Base-by-base conservation (phyloP, 1,139 yeast species). In the Debaryomyces udenii region DNA sequence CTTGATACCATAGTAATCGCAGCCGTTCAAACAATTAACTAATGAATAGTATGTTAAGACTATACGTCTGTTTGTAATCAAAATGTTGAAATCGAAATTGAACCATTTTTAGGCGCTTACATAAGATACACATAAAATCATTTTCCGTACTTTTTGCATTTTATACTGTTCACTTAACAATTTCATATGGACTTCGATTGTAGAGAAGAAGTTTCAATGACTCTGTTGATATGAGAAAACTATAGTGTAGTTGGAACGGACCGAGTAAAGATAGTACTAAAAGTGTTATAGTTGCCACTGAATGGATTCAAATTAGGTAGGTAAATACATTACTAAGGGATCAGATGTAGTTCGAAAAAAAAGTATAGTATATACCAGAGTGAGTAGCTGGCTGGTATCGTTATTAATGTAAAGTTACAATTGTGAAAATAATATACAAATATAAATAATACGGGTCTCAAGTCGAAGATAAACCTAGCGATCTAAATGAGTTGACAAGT, bases 401-500 rank as follows among this genome's bases (percentile, higher is more conserved):
- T n/a, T 6, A 26, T 26, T 26, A 26, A 26, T 26, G 14, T 4
- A 6, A 13, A 20, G 7, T 20, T 20, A 20, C 22, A 20, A 20
- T n/a, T n/a, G n/a, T n/a, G n/a, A 7, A 20, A 20, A 6, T 28
- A 15, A 6, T 16, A n/a, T 11, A 34, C 34, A 31, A 31, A 17
- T 9, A 26, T 26, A 26, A 26, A 26, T 26, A 26, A 10, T 6
- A 11, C 16, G 22, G 27, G 16, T 13, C 6, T 29, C 28, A 31
- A 9, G 36, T 30, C 15, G 44, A 41, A 6, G 49, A 34, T 14
- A 51, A 29, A 4, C 51, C 56, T 36, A 57, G 27, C n/a, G 51
- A 47, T 27, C 51, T 52, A 38, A 64, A 57, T 3, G 68, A 59
- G 30, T 61, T 53, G 1, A 63, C 66, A 49, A 64, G 52, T 9